Evolutionary conservation across 768 basidiomycete genomes (phyloP), one percentile per base, ranked within the genome.

Genomic region (Mycena chlorophos): DNA sequence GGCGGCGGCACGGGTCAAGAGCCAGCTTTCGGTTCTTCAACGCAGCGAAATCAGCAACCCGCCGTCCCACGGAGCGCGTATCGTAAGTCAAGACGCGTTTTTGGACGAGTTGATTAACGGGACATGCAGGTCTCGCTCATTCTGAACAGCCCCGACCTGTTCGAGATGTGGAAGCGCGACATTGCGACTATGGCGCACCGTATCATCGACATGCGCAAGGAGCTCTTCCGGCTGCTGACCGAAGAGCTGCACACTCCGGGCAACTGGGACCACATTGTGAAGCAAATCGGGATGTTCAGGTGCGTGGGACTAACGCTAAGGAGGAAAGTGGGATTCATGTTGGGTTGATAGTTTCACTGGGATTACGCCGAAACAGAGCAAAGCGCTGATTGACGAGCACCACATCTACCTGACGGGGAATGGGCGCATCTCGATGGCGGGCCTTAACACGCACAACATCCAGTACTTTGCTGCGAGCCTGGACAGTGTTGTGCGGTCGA

Each of bases 261-360:
- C 5, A 85, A 84, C 66, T 99, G 97, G 97, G 84, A 87, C n/a
- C 96, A 98, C 73, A 96, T 99, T 65, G 76, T 88, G 64, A 83
- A 85, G 50, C 97, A 98, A 78, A 98, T 98, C 72, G 96, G 95
- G 54, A 97, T 96, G 95, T 97, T 95, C 80, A 93, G 90, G 86
- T 93, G 69, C 57, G 78, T 65, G 27, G 42, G 3, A 40, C 26
- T 34, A 22, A 16, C 37, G 42, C 43, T 40, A 37, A 23, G 25
- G 53, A n/a, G 28, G 42, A 22, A n/a, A n/a, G n/a, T n/a, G n/a
- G 27, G 20, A 34, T 46, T 49, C 14, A 61, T 58, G 49, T 42
- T 26, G 19, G 54, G 49, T 19, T 37, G 30, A 69, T 46, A 92
- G 91, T 71, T 95, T 89, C 74, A 95, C 93, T 27, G 94, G 94